A percentile compares a stretch with the other conserved stretches of the same genome.
phyloP scores from a whole-genome alignment of 2,329 filamentous ascomycete genomes.

The Fusarium irregulare region DNA sequence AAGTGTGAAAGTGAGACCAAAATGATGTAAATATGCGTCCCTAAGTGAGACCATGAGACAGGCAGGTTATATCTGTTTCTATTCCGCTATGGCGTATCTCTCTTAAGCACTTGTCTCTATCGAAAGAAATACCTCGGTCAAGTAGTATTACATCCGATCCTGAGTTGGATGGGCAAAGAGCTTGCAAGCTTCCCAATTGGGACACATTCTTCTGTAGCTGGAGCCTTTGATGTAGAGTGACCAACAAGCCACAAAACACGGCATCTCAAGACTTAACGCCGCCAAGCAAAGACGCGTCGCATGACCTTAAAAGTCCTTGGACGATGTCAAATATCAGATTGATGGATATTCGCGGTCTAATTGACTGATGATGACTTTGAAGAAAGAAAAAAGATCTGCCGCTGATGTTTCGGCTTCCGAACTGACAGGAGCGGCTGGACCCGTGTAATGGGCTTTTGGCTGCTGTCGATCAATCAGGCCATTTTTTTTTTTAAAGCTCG shows the following conservation, averaged over 20 bases:
- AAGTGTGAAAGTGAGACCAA: neutral
- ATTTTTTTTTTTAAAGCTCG: neutral
- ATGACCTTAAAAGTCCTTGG: slow-evolving; percentile 4
- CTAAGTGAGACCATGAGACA: too few species aligned
- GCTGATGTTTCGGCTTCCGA: slow-evolving; percentile 23
- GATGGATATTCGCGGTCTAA: neutral
- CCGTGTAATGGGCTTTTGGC: slow-evolving; percentile 10
- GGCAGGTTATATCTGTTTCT: neutral
- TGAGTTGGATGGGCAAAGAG: neutral
- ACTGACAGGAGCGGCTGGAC: slow-evolving; percentile 19
- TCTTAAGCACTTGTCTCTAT: neutral
- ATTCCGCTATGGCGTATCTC: too few species aligned
- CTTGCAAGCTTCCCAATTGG: slow-evolving; percentile 9
- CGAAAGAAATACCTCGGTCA: neutral
- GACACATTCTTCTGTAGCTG: slow-evolving; percentile 1
- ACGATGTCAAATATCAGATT: neutral
- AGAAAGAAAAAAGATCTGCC: neutral
- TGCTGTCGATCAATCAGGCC: slow-evolving; percentile 4
- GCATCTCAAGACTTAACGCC: neutral
- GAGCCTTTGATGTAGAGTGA: slow-evolving; percentile 4
- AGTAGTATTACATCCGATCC: neutral
- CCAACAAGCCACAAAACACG: slow-evolving; percentile 22
- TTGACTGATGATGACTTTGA: neutral
- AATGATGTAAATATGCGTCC: neutral
- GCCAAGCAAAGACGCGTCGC: slow-evolving; percentile 19